Conservation (phyloP, 495 filamentous ascomycete genomes). For the Tuber calosporum region DNA sequence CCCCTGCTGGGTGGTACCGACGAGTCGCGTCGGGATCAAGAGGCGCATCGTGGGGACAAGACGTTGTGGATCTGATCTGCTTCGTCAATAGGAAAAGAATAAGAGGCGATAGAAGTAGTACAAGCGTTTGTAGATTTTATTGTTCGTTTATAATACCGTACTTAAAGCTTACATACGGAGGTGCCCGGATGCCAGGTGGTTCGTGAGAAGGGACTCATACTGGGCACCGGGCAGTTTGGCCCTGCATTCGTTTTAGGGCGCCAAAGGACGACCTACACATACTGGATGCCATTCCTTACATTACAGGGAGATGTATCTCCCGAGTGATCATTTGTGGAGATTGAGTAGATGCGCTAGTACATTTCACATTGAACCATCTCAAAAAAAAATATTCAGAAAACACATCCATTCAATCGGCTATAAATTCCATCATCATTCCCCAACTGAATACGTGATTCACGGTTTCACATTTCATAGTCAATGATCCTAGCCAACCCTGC, state of each 20-base stretch:
- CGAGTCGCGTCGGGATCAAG: neutral
- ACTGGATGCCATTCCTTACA: neutral
- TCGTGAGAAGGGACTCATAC: neutral
- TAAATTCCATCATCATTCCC: neutral
- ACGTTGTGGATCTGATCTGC: too few relatives aligned
- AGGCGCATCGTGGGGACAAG: neutral
- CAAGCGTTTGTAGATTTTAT: neutral
- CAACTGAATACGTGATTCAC: neutral
- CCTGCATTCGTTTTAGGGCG: neutral
- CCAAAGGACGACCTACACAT: neutral
- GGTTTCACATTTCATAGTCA: neutral
- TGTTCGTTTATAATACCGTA: neutral
- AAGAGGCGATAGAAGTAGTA: too few relatives aligned
- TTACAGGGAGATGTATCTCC: neutral
- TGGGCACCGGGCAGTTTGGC: neutral
- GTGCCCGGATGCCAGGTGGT: neutral
- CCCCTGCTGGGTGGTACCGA: neutral
- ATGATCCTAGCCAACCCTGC: neutral
- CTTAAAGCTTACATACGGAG: neutral
- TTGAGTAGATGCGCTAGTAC: neutral
- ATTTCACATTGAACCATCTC: neutral
- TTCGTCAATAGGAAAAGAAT: too few relatives aligned
- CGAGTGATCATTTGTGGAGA: neutral
- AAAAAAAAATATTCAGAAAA: too few relatives aligned
- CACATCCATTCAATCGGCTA: neutral